Evolutionary conservation across 108 stramenopile species (phyloP).

Genomic region (Hondaea fermentalgiana): DNA sequence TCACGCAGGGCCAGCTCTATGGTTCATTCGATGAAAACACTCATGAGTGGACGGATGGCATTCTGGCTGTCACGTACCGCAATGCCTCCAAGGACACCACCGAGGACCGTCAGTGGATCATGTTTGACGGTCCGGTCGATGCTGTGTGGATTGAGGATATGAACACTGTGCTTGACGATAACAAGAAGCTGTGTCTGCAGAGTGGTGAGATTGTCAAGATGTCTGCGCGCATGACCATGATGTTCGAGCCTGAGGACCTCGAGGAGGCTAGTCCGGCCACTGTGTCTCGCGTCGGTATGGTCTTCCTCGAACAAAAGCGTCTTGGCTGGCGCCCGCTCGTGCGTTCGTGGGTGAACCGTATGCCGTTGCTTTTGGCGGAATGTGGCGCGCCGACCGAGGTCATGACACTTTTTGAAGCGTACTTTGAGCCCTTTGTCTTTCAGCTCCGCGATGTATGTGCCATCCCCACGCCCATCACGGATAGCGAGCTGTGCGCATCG

Average conservation of each 20-base stretch:
- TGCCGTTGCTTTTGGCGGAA: slow-evolving; percentile 28
- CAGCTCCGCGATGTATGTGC: slow-evolving; percentile 38
- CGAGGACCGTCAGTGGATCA: slow-evolving; percentile 48
- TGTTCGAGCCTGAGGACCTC: slow-evolving; percentile 62
- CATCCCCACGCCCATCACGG: slow-evolving; percentile 47
- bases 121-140: slow-evolving; percentile 61
- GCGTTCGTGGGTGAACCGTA: slow-evolving; percentile 41
- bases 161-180: slow-evolving; percentile 63
- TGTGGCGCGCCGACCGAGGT: slow-evolving; percentile 23
- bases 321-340: slow-evolving; percentile 51
- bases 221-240: slow-evolving; percentile 58
- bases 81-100: slow-evolving; percentile 46
- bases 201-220: slow-evolving; percentile 61
- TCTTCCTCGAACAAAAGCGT: slow-evolving; percentile 53
- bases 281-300: slow-evolving; percentile 58
- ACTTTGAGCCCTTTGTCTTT: slow-evolving; percentile 41
- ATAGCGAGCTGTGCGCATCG: slow-evolving; percentile 26
- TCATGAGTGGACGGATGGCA: slow-evolving; percentile 56
- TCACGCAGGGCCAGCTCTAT: slow-evolving; percentile 51
- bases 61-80: slow-evolving; percentile 52
- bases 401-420: slow-evolving; percentile 41
- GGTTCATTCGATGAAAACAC: slow-evolving; percentile 56
- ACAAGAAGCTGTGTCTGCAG: slow-evolving; percentile 58
- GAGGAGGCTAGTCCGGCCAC: slow-evolving; percentile 58
- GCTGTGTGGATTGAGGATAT: slow-evolving; percentile 66